Conservation (phyloP, 495 filamentous ascomycete genomes). For the Tuber brumale region DNA sequence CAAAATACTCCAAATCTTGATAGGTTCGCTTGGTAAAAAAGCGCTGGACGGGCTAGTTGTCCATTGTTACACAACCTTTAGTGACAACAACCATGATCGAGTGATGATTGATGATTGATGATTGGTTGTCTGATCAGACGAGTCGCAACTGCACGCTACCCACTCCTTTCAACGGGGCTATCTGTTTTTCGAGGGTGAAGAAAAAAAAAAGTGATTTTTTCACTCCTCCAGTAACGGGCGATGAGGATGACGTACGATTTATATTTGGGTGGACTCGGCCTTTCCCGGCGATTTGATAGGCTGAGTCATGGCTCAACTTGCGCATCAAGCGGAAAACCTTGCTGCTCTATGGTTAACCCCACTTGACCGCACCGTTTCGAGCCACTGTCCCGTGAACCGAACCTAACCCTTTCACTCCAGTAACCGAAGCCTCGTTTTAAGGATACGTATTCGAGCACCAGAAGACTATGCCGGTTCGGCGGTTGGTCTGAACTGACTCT, state of each 20-base stretch:
- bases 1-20: not conserved
- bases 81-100: not conserved
- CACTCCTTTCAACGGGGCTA: not conserved
- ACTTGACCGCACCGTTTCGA: not conserved
- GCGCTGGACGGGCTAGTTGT: not conserved
- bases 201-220: constrained; percentile 1
- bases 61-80: not conserved
- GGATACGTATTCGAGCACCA: too few species aligned
- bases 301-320: not conserved
- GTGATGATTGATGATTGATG: not conserved
- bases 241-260: not conserved
- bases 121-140: not conserved
- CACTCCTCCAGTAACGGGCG: not conserved
- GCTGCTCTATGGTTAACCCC: not conserved
- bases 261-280: not conserved
- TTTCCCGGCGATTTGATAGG: not conserved
- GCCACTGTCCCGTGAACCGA: not conserved
- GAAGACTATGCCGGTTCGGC: too few species aligned
- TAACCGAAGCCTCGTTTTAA: not conserved
- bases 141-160: not conserved
- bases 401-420: not conserved
- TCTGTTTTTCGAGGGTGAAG: not conserved
- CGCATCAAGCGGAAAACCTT: not conserved
- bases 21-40: not conserved
- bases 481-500: too few species aligned